Conservation (phyloP, 2,329 filamentous ascomycete genomes). For the Huntiella omanensis region DNA sequence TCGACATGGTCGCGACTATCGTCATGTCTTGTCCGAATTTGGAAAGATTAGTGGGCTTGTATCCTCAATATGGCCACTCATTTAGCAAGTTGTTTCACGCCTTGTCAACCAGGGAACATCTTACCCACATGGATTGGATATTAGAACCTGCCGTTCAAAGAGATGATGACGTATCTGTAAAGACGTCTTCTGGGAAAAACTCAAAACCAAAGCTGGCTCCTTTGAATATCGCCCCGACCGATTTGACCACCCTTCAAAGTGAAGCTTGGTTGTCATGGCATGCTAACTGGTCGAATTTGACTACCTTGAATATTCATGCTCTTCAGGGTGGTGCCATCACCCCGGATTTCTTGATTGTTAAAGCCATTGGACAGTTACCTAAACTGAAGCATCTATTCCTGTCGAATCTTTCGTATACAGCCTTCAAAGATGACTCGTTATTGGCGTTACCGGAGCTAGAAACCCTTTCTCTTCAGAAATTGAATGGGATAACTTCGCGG, state of each 20-base stretch:
- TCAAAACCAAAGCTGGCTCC: constrained; percentile 7
- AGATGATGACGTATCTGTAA: constrained; percentile 14
- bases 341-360: constrained; percentile 31
- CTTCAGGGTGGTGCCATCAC: constrained; percentile 34
- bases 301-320: constrained; percentile 39
- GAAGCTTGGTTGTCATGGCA: constrained; percentile 32
- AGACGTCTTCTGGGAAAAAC: constrained; percentile 17
- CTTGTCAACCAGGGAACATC: constrained; percentile 33
- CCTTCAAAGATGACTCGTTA: constrained; percentile 38
- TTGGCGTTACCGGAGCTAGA: constrained; percentile 34
- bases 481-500: constrained; percentile 34
- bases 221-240: constrained; percentile 13
- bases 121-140: constrained; percentile 42
- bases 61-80: constrained; percentile 33
- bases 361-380: constrained; percentile 31
- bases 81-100: constrained; percentile 40
- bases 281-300: constrained; percentile 34
- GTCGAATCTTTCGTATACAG: constrained; percentile 33
- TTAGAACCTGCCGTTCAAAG: constrained; percentile 22
- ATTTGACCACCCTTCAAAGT: constrained; percentile 20
- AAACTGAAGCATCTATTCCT: constrained; percentile 39
- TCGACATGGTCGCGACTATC: constrained; percentile 38
- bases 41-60: constrained; percentile 36
- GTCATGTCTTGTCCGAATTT: constrained; percentile 48
- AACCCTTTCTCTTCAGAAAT: constrained; percentile 34